Evolutionary conservation across 106 monocot species (phyloP), one percentile per base, ranked within the genome.

Genomic region (Dioscorea dumetorum): DNA sequence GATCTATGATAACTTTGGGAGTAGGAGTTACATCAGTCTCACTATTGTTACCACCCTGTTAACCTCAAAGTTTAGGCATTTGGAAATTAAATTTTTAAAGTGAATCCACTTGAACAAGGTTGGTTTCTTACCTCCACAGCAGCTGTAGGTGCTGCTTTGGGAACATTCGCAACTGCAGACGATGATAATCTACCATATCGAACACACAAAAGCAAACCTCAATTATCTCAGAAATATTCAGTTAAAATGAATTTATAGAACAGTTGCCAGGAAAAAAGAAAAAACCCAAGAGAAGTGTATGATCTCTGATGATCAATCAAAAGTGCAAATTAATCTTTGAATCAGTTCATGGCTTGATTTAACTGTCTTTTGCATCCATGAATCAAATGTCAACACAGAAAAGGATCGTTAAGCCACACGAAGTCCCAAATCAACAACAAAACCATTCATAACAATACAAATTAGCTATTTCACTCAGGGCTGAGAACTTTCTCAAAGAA

Each of bases 1-100:
- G 88, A 80, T 97, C 92, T 74, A 97, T 97, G 62, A 87, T 82
- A 66, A 97, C 92, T 80, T 87, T 97, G 3, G 97, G 97, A 50
- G 74, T 92, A 20, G 97, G 97, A 82, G 89, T 73, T 15, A 68
- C 72, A 63, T 87, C 81, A 22, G 85, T 77, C 31, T 62, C 79
- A 28, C 20, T 87, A 34, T 79, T 65, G 63, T 75, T 78, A 24
- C 77, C 88, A 64, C 77, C 85, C 91, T 91, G 85, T 73, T 69
- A 72, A 66, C 59, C 17, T 12, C 67, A 22, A 60, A 76, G 22
- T 15, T 24, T 60, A 52, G 22, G 72, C 60, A 64, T 28, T 68
- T 66, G 59, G 51, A 66, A 77, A 54, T 33, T 22, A 20, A 28
- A 28, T 28, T 28, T 28, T 68, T 22, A 35, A 24, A 28, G 28